Percentiles rank a stretch among this genome's conserved stretches.
Conservation (phyloP, 2,329 filamentous ascomycete species). For the Pyrenophora seminiperda region DNA sequence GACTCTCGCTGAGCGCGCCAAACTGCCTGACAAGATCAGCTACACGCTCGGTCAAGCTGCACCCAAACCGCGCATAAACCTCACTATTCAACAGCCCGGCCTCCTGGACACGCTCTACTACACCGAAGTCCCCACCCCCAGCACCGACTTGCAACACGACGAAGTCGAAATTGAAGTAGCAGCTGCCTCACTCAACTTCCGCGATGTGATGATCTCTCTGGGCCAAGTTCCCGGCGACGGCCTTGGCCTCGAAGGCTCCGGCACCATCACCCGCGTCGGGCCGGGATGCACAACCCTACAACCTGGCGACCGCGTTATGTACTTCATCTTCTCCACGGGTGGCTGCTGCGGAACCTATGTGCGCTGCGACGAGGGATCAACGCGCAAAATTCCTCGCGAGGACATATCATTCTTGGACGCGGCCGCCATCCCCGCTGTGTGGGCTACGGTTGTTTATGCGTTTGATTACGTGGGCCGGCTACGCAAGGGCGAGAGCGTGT, state of each 20-base stretch:
- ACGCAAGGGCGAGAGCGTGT: conserved; percentile 33
- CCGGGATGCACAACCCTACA: conserved; percentile 1
- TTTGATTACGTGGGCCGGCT: conserved; percentile 32
- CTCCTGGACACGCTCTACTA: conserved; percentile 21
- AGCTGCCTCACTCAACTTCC: conserved; percentile 26
- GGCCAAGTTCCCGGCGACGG: conserved; percentile 6
- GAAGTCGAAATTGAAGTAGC: conserved; percentile 25
- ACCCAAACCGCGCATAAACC: conserved; percentile 9
- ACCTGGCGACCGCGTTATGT: conserved; percentile 13
- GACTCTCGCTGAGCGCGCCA: conserved; percentile 4
- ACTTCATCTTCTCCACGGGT: conserved; percentile 14
- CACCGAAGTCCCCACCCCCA: conserved; percentile 1
- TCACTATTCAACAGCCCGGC: conserved; percentile 16
- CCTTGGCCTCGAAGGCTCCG: conserved; percentile 20
- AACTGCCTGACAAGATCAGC: conserved; percentile 3
- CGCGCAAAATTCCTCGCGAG: conserved; percentile 8
- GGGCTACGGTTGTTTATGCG: conserved; percentile 24
- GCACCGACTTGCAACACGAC: conserved; percentile 5
- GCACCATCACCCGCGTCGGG: conserved; percentile 19
- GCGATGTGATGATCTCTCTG: conserved; percentile 11
- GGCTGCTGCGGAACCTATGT: conserved; percentile 13
- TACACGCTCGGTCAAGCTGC: conserved; percentile 9
- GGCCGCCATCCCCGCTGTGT: conserved; percentile 15
- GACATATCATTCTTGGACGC: conserved; percentile 17
- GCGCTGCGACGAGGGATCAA: conserved; percentile 8